Evolutionary conservation across 2,329 filamentous ascomycete species (phyloP).

Genomic region (Fusarium succisae): DNA sequence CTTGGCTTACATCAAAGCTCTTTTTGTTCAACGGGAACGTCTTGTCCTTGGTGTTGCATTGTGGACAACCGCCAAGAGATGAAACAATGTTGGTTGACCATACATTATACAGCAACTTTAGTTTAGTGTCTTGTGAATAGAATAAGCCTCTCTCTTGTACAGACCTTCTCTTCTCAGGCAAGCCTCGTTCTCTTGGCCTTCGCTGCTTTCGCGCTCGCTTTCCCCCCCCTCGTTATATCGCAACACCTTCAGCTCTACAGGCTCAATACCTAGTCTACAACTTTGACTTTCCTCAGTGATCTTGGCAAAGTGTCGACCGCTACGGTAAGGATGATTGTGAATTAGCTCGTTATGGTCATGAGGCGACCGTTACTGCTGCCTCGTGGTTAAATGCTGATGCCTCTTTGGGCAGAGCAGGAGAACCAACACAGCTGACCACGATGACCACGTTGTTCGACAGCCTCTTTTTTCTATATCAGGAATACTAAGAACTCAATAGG

Average conservation of each 20-base stretch:
- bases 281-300: background rate
- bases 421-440: background rate
- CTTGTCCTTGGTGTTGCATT: background rate
- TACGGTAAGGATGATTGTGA: background rate
- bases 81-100: background rate
- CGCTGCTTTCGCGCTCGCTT: background rate
- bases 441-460: background rate
- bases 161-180: background rate
- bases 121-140: background rate
- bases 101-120: background rate
- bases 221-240: background rate
- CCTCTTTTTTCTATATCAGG: background rate
- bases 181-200: background rate
- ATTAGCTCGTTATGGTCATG: background rate
- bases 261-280: background rate
- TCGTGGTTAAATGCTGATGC: background rate
- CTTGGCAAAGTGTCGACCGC: background rate
- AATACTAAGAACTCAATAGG: background rate
- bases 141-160: background rate
- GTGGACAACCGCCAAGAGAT: background rate
- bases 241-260: background rate
- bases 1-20: constrained; percentile 11
- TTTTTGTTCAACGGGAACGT: background rate
- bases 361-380: background rate
- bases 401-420: background rate